These are phyloP conservation scores for Tylopilus plumbeoviolaceoides DNA, from an alignment of 768 basidiomycete genomes.

Conservation along the genomic window DNA sequence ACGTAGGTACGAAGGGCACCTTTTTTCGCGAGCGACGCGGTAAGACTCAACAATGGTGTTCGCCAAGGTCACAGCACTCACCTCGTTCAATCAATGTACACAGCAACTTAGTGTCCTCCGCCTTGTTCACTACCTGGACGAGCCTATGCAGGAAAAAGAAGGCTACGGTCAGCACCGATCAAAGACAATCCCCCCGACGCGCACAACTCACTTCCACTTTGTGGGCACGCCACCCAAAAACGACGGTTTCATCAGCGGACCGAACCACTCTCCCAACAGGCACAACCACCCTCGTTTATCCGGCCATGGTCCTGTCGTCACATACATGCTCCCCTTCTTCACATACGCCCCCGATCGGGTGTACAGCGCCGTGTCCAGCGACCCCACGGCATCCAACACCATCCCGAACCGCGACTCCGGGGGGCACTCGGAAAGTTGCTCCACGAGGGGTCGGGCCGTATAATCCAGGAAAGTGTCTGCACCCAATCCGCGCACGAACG, in stretches of 20 bases:
- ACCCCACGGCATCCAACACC: slow-evolving; percentile 57
- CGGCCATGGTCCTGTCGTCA: slow-evolving; percentile 50
- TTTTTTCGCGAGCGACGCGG: slow-evolving; percentile 24
- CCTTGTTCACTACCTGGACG: slow-evolving; percentile 29
- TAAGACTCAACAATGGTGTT: no score
- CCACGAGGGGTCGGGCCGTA: slow-evolving; percentile 44
- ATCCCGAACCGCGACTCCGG: slow-evolving; percentile 52
- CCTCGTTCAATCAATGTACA: slow-evolving; percentile 41
- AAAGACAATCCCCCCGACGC: no score
- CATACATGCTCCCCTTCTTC: slow-evolving; percentile 45
- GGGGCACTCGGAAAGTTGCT: slow-evolving; percentile 41
- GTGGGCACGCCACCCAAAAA: slow-evolving; percentile 53
- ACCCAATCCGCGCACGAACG: slow-evolving; percentile 53
- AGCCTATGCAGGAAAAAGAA: slow-evolving; percentile 10
- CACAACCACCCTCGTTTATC: slow-evolving; percentile 18
- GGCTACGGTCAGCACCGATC: background rate
- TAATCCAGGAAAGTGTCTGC: slow-evolving; percentile 73
- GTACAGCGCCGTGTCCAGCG: slow-evolving; percentile 47
- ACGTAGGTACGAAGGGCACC: slow-evolving; percentile 45
- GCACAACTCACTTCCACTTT: slow-evolving; percentile 39
- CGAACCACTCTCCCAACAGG: background rate
- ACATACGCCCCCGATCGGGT: slow-evolving; percentile 49
- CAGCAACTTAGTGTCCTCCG: slow-evolving; percentile 35
- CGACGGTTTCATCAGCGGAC: slow-evolving; percentile 31
- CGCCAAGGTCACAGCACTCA: slow-evolving; percentile 12